phyloP scores from a whole-genome alignment of 148 eudicot genomes.

The Nepenthes mirabilis region DNA sequence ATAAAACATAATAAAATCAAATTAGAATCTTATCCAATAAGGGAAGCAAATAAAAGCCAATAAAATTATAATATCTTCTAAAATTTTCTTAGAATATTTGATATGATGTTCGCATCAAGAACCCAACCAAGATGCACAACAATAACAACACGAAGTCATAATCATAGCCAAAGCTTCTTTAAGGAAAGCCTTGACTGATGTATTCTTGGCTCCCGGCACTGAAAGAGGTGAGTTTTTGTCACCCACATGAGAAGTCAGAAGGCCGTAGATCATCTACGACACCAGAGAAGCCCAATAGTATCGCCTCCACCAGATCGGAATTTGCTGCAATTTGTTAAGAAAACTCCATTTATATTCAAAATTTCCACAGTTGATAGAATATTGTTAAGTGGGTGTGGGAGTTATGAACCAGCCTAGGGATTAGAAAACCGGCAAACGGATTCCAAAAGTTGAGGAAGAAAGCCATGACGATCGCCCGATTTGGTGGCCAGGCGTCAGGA shows the following conservation, averaged over 20 bases:
- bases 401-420: constrained; percentile 41
- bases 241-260: constrained; percentile 58
- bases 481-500: constrained; percentile 52
- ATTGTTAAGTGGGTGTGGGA: not conserved
- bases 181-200: constrained; percentile 26
- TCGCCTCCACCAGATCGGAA: constrained; percentile 92
- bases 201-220: constrained; percentile 28
- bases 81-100: no score
- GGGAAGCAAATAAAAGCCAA: no score
- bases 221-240: constrained; percentile 18
- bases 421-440: constrained; percentile 59
- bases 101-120: no score
- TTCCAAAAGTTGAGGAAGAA: constrained; percentile 72
- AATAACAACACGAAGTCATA: constrained; percentile 35
- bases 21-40: no score
- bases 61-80: no score
- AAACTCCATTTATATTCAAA: not conserved
- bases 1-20: no score
- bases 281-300: constrained; percentile 65
- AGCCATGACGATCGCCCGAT: constrained; percentile 40
- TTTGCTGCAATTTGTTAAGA: constrained; percentile 26
- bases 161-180: constrained; percentile 33
- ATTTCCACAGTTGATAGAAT: not conserved
- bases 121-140: constrained; percentile 41
- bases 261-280: constrained; percentile 64